A percentile compares a stretch with the other conserved stretches of the same genome.
Evolutionary conservation across 495 filamentous ascomycete genomes (phyloP).

Genomic region (Penicillium argentinense): DNA sequence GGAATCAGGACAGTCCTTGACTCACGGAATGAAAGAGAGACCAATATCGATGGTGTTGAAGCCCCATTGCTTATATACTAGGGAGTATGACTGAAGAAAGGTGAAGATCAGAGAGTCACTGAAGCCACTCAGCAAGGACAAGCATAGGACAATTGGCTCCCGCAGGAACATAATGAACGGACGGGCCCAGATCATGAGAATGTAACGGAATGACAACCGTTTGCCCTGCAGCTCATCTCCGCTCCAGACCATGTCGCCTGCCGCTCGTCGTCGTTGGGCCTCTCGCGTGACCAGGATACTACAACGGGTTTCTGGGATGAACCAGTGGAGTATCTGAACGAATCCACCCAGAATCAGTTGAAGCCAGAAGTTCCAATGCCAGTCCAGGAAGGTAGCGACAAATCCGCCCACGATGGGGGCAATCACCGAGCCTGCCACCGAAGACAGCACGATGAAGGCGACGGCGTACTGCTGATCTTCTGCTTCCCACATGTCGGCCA

Average conservation of each 20-base stretch:
- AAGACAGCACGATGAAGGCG: slow-evolving; percentile 75
- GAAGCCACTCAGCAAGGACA: slow-evolving; percentile 74
- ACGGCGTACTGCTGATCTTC: slow-evolving; percentile 65
- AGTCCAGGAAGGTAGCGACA: slow-evolving; percentile 60
- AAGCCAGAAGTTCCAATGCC: slow-evolving; percentile 81
- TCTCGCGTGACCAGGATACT: slow-evolving; percentile 67
- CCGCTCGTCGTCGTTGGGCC: slow-evolving; percentile 61
- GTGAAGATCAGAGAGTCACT: slow-evolving; percentile 81
- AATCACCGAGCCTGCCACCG: slow-evolving; percentile 72
- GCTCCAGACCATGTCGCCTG: slow-evolving; percentile 58
- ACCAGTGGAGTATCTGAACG: slow-evolving; percentile 63
- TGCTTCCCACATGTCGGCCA: slow-evolving; percentile 79
- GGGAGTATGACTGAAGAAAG: slow-evolving; percentile 66
- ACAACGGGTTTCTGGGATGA: slow-evolving; percentile 66
- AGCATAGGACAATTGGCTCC: slow-evolving; percentile 70
- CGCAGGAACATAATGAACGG: slow-evolving; percentile 79
- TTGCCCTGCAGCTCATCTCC: slow-evolving; percentile 57
- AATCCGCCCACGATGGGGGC: slow-evolving; percentile 82
- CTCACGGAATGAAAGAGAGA: slow-evolving; percentile 58
- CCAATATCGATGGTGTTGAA: slow-evolving; percentile 58
- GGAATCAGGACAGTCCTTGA: not conserved
- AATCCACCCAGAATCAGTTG: slow-evolving; percentile 73
- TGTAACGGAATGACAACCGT: slow-evolving; percentile 53
- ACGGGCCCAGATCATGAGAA: slow-evolving; percentile 63
- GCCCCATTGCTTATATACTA: slow-evolving; percentile 65